Percentiles rank a stretch among this genome's conserved stretches.
These are phyloP conservation scores for Euphorbia peplus DNA, from an alignment of 345 rosid species.

Conservation along the genomic window DNA sequence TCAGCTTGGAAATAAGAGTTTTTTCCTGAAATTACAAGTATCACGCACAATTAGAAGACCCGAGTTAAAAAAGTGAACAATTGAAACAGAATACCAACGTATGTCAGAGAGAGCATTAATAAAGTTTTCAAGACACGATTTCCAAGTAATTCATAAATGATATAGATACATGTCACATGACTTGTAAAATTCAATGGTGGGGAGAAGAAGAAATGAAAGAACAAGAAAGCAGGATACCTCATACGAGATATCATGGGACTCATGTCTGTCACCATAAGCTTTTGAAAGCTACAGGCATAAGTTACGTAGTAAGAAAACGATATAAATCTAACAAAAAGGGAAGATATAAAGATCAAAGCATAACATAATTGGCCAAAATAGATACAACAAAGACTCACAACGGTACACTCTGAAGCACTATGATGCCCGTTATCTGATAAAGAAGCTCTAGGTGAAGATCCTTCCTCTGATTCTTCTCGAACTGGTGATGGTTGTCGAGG, in stretches of 20 bases:
- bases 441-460: constrained; percentile 68
- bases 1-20: constrained; percentile 51
- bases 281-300: constrained; percentile 47
- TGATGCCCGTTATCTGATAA: constrained; percentile 54
- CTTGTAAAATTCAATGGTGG: background rate
- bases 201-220: background rate
- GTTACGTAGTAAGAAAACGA: constrained; percentile 5
- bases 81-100: constrained; percentile 4
- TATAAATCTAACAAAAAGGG: background rate
- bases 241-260: constrained; percentile 46
- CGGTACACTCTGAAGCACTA: constrained; percentile 44
- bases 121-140: background rate
- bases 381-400: constrained; percentile 43
- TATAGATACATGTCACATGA: too few species aligned
- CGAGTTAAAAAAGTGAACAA: background rate
- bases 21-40: constrained; percentile 42
- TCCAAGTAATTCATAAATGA: background rate
- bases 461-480: constrained; percentile 80
- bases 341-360: background rate
- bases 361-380: background rate
- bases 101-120: background rate
- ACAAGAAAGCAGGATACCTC: constrained; percentile 43
- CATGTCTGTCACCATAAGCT: constrained; percentile 38
- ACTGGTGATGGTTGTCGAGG: constrained; percentile 77
- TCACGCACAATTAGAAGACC: background rate